phyloP scores from a whole-genome alignment of 352 stramenopile species.

The Phytophthora hibernalis region DNA sequence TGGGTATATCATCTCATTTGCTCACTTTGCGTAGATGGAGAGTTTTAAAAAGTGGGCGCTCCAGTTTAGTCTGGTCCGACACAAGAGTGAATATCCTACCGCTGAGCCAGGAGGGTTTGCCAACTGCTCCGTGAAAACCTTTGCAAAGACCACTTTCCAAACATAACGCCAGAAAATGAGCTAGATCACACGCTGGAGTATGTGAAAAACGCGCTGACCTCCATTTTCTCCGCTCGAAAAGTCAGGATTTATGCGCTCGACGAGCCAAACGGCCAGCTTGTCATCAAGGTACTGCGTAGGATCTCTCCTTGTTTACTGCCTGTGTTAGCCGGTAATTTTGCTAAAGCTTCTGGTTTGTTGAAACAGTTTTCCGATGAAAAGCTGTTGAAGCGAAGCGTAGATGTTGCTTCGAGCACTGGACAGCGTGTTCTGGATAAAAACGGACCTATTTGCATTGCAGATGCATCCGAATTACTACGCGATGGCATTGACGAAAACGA shows the following conservation, averaged over 20 bases:
- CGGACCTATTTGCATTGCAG: slow-evolving; percentile 31
- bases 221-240: slow-evolving; percentile 61
- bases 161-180: slow-evolving; percentile 81
- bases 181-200: slow-evolving; percentile 81
- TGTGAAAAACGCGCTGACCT: slow-evolving; percentile 60
- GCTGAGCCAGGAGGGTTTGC: slow-evolving; percentile 52
- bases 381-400: slow-evolving; percentile 46
- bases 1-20: neutral
- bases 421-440: slow-evolving; percentile 42
- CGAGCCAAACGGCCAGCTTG: slow-evolving; percentile 37
- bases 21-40: slow-evolving; percentile 47
- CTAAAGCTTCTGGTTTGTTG: slow-evolving; percentile 12
- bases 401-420: slow-evolving; percentile 42
- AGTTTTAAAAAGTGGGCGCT: slow-evolving; percentile 82
- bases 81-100: slow-evolving; percentile 48
- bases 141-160: slow-evolving; percentile 78
- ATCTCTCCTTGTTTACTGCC: neutral
- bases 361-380: slow-evolving; percentile 68
- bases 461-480: slow-evolving; percentile 26
- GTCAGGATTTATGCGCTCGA: slow-evolving; percentile 76
- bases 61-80: slow-evolving; percentile 60
- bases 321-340: neutral
- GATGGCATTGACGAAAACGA: slow-evolving; percentile 27
- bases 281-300: slow-evolving; percentile 64
- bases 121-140: slow-evolving; percentile 69